Evolutionary conservation across 345 rosid genomes (phyloP).

Genomic region (Psidium friedrichsthalianum): DNA sequence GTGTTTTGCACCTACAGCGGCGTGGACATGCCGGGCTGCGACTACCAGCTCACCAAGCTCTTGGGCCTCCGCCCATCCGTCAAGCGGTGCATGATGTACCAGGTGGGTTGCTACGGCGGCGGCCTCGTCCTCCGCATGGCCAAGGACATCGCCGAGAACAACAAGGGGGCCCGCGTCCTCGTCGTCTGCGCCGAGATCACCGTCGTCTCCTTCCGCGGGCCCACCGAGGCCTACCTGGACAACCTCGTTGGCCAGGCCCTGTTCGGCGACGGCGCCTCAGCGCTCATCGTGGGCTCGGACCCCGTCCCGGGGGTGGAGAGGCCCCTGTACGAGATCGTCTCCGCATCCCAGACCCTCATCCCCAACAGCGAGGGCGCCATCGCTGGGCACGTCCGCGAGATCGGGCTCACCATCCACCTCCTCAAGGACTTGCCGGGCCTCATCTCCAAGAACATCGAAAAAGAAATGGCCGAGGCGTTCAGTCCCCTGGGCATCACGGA

Average conservation of each 20-base stretch:
- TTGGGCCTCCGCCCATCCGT: slow-evolving; percentile 41
- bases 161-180: slow-evolving; percentile 34
- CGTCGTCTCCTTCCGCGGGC: slow-evolving; percentile 29
- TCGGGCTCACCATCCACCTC: slow-evolving; percentile 34
- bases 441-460: slow-evolving; percentile 28
- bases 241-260: slow-evolving; percentile 40
- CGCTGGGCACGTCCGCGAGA: slow-evolving; percentile 36
- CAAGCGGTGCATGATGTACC: slow-evolving; percentile 50
- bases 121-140: slow-evolving; percentile 44
- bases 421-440: slow-evolving; percentile 31
- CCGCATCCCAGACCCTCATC: slow-evolving; percentile 27
- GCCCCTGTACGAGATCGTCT: slow-evolving; percentile 30
- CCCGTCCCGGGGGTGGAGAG: slow-evolving; percentile 15
- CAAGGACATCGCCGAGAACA: slow-evolving; percentile 49
- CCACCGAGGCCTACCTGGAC: slow-evolving; percentile 25
- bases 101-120: slow-evolving; percentile 39
- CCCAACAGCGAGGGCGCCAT: slow-evolving; percentile 46
- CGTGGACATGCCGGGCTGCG: slow-evolving; percentile 50
- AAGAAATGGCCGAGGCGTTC: slow-evolving; percentile 24
- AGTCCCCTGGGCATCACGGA: slow-evolving; percentile 31
- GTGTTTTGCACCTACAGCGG: slow-evolving; percentile 39
- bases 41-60: slow-evolving; percentile 48
- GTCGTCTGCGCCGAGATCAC: slow-evolving; percentile 38
- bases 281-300: slow-evolving; percentile 34
- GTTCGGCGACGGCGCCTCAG: slow-evolving; percentile 41